Percentiles rank a stretch among this genome's conserved stretches.
These are phyloP conservation scores for Schizosaccharomyces osmophilus DNA, from an alignment of 805 yeast species.

Conservation along the genomic window DNA sequence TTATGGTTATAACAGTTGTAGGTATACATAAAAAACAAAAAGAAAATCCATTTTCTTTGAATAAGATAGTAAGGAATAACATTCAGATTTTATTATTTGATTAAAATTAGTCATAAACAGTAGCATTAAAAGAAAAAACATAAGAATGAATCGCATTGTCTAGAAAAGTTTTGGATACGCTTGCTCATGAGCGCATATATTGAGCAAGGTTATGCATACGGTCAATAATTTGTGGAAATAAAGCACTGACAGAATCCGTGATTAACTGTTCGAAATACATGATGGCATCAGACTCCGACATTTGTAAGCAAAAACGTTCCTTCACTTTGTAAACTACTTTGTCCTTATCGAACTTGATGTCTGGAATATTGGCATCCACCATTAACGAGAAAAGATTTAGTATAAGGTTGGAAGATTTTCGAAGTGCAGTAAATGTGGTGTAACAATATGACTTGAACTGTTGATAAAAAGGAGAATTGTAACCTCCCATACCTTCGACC, in stretches of 20 bases:
- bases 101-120: too few species aligned
- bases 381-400: slow-evolving; percentile 76
- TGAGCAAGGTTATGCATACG: slow-evolving; percentile 87
- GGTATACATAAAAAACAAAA: too few species aligned
- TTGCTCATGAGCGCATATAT: slow-evolving; percentile 65
- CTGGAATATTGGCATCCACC: slow-evolving; percentile 85
- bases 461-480: slow-evolving; percentile 58
- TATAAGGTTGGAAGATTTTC: slow-evolving; percentile 75
- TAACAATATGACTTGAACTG: slow-evolving; percentile 82
- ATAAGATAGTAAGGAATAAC: too few species aligned
- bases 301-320: slow-evolving; percentile 77
- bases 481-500: slow-evolving; percentile 94
- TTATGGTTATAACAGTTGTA: too few species aligned
- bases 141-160: too few species aligned
- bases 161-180: neutral
- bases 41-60: too few species aligned
- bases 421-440: slow-evolving; percentile 69
- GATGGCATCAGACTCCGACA: slow-evolving; percentile 91
- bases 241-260: slow-evolving; percentile 81
- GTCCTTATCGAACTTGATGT: slow-evolving; percentile 57
- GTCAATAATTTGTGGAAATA: slow-evolving; percentile 84
- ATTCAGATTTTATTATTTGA: too few species aligned
- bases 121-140: too few species aligned
- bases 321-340: slow-evolving; percentile 76
- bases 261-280: slow-evolving; percentile 81